Percentiles rank a stretch among this genome's conserved stretches.
These are phyloP conservation scores for Persicaria maculosa DNA, from an alignment of 148 eudicot species.

Conservation along the genomic window DNA sequence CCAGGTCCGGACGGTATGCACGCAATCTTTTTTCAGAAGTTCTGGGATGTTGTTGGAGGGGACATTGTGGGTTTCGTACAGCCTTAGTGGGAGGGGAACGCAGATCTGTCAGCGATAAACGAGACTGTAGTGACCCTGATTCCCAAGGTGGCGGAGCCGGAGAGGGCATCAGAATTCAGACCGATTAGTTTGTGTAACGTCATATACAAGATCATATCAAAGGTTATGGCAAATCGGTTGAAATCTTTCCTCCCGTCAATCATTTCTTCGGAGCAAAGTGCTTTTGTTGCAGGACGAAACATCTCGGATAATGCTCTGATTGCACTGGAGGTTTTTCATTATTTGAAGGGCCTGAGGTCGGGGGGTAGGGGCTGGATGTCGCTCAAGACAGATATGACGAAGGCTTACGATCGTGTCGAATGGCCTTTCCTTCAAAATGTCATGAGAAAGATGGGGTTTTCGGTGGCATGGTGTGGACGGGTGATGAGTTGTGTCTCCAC, in stretches of 20 bases:
- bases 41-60: no score
- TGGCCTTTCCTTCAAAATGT: no score
- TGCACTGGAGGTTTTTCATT: no score
- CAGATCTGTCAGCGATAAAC: background rate
- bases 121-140: background rate
- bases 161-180: background rate
- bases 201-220: background rate
- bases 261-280: background rate
- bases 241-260: background rate
- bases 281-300: background rate
- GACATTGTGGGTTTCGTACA: background rate
- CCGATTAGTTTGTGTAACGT: background rate
- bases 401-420: background rate
- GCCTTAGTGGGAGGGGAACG: background rate
- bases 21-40: no score
- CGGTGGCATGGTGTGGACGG: background rate
- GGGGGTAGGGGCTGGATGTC: background rate
- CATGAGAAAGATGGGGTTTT: background rate
- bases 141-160: background rate
- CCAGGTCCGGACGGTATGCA: no score
- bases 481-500: background rate
- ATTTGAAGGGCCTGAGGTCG: background rate
- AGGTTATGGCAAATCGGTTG: background rate
- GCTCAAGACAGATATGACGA: background rate
- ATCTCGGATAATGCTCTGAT: no score